Evolutionary conservation across 352 stramenopile species (phyloP).

Genomic region (Phytophthora colocasiae): DNA sequence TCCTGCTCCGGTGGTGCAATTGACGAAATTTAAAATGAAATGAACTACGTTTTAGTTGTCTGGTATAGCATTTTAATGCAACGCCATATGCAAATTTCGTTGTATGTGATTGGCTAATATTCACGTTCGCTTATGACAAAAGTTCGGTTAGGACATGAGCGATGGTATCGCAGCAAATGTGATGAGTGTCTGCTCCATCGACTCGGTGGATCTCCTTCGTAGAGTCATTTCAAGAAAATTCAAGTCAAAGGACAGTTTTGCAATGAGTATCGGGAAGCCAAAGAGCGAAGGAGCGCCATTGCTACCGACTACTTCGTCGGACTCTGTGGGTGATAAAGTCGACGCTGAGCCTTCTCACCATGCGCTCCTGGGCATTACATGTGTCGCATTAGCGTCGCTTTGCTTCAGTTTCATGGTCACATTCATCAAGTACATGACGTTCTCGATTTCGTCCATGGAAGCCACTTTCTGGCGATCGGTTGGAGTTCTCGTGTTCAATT

Average conservation of each 20-base stretch:
- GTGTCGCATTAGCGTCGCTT: slow-evolving; percentile 65
- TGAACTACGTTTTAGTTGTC: too few relatives aligned
- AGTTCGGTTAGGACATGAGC: too few relatives aligned
- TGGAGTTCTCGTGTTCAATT: slow-evolving; percentile 60
- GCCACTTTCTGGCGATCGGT: slow-evolving; percentile 74
- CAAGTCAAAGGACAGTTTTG: neutral
- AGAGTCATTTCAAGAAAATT: neutral
- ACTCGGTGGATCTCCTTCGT: neutral
- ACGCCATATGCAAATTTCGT: too few relatives aligned
- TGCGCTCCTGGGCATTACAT: slow-evolving; percentile 57
- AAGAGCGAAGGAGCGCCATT: slow-evolving; percentile 14
- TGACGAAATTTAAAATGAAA: too few relatives aligned
- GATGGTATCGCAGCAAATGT: slow-evolving; percentile 1
- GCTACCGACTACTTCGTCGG: slow-evolving; percentile 14
- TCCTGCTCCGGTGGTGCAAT: too few relatives aligned
- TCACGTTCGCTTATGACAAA: too few relatives aligned
- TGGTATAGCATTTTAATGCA: too few relatives aligned
- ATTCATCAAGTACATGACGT: slow-evolving; percentile 75
- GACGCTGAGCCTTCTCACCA: slow-evolving; percentile 34
- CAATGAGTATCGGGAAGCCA: neutral
- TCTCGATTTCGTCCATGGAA: slow-evolving; percentile 73
- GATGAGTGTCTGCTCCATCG: neutral
- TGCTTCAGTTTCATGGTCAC: slow-evolving; percentile 82
- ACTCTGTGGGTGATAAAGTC: slow-evolving; percentile 11
- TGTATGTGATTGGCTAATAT: too few relatives aligned